Conservation (phyloP, 1,284 basidiomycete genomes). For the Naganishia cerealis region DNA sequence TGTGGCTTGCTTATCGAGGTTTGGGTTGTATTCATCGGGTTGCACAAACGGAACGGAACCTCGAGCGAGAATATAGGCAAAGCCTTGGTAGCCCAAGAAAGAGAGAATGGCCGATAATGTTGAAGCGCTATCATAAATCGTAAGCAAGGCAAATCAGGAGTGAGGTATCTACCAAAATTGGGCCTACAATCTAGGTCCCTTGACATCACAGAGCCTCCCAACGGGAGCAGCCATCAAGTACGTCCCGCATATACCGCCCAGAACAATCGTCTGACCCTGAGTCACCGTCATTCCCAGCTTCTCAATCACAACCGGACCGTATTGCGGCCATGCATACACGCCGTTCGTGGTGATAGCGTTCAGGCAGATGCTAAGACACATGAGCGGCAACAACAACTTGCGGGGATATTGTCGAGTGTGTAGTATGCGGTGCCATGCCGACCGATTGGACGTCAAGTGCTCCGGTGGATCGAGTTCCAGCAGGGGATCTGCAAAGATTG, state of each 20-base stretch:
- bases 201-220: constrained; percentile 48
- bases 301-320: constrained; percentile 50
- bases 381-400: constrained; percentile 41
- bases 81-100: constrained; percentile 48
- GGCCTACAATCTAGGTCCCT: constrained; percentile 50
- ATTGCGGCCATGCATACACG: constrained; percentile 55
- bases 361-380: constrained; percentile 44
- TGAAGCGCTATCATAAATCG: constrained; percentile 41
- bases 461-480: constrained; percentile 28
- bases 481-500: constrained; percentile 18
- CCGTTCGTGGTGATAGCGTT: constrained; percentile 52
- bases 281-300: constrained; percentile 43
- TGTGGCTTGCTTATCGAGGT: constrained; percentile 19
- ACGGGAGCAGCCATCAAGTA: constrained; percentile 53
- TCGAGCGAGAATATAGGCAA: constrained; percentile 43
- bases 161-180: background rate
- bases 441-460: constrained; percentile 38
- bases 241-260: constrained; percentile 53
- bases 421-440: constrained; percentile 38
- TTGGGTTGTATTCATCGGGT: constrained; percentile 17
- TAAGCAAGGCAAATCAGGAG: constrained; percentile 11
- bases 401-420: constrained; percentile 39
- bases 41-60: constrained; percentile 13
- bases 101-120: constrained; percentile 46
- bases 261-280: constrained; percentile 52